Percentiles rank a stretch among this genome's conserved stretches.
phyloP scores from a whole-genome alignment of 495 filamentous ascomycete genomes.

The Chlorociboria aeruginascens region DNA sequence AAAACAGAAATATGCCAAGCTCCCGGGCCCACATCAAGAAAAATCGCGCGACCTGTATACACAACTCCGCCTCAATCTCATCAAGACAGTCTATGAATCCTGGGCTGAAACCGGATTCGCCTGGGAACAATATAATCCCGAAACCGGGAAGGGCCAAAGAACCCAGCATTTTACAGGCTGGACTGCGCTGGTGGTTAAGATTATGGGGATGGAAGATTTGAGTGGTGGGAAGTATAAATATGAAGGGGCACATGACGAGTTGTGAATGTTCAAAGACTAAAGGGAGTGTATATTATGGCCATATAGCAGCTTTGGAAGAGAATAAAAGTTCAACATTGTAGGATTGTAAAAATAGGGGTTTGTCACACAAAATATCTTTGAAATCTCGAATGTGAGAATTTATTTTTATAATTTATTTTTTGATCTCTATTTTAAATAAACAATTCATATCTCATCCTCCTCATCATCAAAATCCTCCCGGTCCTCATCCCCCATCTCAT shows the following conservation, averaged over 20 bases:
- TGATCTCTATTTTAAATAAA: background rate
- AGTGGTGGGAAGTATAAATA: constrained; percentile 15
- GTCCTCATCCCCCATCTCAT: constrained; percentile 93
- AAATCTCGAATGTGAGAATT: too few relatives aligned
- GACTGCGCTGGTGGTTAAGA: constrained; percentile 95
- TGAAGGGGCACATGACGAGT: constrained; percentile 11
- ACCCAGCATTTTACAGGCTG: constrained; percentile 98
- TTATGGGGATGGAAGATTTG: constrained; percentile 78
- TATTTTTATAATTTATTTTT: too few relatives aligned
- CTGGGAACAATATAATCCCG: constrained; percentile 97
- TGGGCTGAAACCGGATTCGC: constrained; percentile 93
- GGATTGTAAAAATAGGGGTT: too few relatives aligned
- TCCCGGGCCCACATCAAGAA: constrained; percentile 51
- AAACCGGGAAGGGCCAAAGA: constrained; percentile 82
- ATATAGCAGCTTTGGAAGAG: too few relatives aligned
- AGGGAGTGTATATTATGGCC: background rate
- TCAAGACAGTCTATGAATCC: constrained; percentile 74
- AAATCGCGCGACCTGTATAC: constrained; percentile 66
- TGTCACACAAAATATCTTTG: too few relatives aligned
- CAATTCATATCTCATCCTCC: constrained; percentile 77
- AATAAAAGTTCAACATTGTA: too few relatives aligned
- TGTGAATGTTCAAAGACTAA: background rate
- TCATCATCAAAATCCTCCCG: constrained; percentile 84
- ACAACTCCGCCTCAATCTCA: constrained; percentile 67
- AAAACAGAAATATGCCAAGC: constrained; percentile 39